phyloP scores from a whole-genome alignment of 2,329 filamentous ascomycete species.

The Furcasterigmium sp. region DNA sequence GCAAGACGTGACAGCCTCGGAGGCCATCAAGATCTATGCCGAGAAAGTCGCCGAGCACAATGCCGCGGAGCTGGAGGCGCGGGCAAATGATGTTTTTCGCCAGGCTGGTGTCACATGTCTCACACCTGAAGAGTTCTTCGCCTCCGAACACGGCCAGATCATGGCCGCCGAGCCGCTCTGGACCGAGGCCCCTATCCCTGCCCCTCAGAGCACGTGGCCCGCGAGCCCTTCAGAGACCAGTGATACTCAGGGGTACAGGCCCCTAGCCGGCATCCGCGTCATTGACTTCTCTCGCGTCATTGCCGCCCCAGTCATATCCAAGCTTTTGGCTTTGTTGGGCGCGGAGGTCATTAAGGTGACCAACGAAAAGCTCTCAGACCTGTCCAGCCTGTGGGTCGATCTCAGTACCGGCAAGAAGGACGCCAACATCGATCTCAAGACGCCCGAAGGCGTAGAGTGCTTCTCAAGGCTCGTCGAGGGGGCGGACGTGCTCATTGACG shows the following conservation, averaged over 20 bases:
- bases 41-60: constrained; percentile 18
- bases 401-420: constrained; percentile 27
- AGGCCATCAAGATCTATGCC: constrained; percentile 18
- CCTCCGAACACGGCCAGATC: constrained; percentile 18
- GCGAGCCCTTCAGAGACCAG: constrained; percentile 5
- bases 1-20: constrained; percentile 18
- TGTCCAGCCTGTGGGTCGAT: constrained; percentile 22
- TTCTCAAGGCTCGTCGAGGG: constrained; percentile 18
- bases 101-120: constrained; percentile 25
- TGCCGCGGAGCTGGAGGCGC: constrained; percentile 20
- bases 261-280: constrained; percentile 24
- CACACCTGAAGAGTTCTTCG: constrained; percentile 25
- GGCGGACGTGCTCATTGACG: constrained; percentile 27
- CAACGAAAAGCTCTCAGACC: constrained; percentile 21
- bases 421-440: constrained; percentile 23
- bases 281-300: constrained; percentile 28
- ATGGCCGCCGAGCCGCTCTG: constrained; percentile 19
- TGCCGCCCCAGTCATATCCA: constrained; percentile 25
- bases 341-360: constrained; percentile 26
- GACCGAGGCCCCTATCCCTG: constrained; percentile 3
- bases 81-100: constrained; percentile 24
- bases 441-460: constrained; percentile 16
- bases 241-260: constrained; percentile 14
- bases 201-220: constrained; percentile 13
- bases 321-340: constrained; percentile 23